Evolutionary conservation across 768 basidiomycete genomes (phyloP).

Genomic region (Rubroboletus pulcherrimus): DNA sequence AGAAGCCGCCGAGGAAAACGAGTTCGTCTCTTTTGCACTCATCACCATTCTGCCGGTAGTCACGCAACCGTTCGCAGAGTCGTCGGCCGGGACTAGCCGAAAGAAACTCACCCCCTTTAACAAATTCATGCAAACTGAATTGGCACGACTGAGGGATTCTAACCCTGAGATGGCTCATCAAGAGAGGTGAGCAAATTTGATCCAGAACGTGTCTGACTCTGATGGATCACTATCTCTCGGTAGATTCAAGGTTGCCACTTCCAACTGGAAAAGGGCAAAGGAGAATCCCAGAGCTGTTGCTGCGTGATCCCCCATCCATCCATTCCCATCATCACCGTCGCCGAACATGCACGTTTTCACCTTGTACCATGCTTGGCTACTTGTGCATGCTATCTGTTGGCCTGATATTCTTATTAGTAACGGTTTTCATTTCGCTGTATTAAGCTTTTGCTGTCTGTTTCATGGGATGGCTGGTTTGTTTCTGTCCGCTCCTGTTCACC

Average conservation of each 20-base stretch:
- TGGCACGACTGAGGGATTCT: conserved; percentile 73
- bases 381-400: conserved; percentile 9
- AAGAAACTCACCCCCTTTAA: conserved; percentile 72
- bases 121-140: conserved; percentile 76
- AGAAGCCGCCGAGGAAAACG: conserved; percentile 51
- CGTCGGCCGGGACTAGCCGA: conserved; percentile 45
- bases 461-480: conserved; percentile 5
- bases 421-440: conserved; percentile 20
- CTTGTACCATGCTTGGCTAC: conserved; percentile 18
- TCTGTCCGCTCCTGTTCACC: conserved; percentile 10
- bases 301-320: conserved; percentile 18
- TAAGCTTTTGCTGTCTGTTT: conserved; percentile 11
- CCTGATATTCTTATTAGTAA: conserved; percentile 34
- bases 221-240: conserved; percentile 3
- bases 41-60: conserved; percentile 13
- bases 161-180: conserved; percentile 70
- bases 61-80: conserved; percentile 40
- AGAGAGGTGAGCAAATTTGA: conserved; percentile 50
- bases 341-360: conserved; percentile 11
- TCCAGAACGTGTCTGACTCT: background rate
- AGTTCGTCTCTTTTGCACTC: conserved; percentile 37
- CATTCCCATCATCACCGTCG: conserved; percentile 1
- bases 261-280: conserved; percentile 75
- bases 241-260: conserved; percentile 70
- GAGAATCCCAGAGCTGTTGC: conserved; percentile 52